phyloP scores from a whole-genome alignment of 2,329 filamentous ascomycete genomes.

The Botrytis fabae region DNA sequence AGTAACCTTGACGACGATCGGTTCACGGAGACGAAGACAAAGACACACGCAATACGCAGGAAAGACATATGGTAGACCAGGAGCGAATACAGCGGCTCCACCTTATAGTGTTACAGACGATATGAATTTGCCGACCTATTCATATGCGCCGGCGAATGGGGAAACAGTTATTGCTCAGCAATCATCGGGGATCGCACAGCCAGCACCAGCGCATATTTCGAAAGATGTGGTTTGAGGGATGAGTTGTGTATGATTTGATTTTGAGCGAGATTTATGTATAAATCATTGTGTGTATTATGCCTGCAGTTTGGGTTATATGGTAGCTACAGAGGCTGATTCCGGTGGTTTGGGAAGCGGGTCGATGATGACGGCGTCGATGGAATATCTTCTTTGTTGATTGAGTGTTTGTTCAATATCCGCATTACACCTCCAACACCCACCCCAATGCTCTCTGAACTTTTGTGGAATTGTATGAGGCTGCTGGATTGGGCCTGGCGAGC shows the following conservation, averaged over 20 bases:
- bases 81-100: too few species aligned
- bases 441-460: background rate
- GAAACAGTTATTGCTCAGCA: background rate
- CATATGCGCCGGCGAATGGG: background rate
- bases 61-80: background rate
- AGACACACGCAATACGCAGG: background rate
- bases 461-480: background rate
- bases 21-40: background rate
- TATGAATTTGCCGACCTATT: constrained; percentile 4
- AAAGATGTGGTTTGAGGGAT: background rate
- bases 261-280: background rate
- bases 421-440: background rate
- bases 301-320: background rate
- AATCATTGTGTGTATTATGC: background rate
- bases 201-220: background rate
- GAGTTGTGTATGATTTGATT: background rate
- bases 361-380: background rate
- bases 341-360: background rate
- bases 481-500: background rate
- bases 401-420: background rate
- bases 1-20: background rate
- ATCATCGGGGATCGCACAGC: background rate
- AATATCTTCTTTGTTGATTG: background rate
- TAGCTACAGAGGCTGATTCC: background rate
- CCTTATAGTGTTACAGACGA: background rate